These are phyloP conservation scores for Leccinum solheimii DNA, from an alignment of 1,284 basidiomycete species.

Conservation along the genomic window DNA sequence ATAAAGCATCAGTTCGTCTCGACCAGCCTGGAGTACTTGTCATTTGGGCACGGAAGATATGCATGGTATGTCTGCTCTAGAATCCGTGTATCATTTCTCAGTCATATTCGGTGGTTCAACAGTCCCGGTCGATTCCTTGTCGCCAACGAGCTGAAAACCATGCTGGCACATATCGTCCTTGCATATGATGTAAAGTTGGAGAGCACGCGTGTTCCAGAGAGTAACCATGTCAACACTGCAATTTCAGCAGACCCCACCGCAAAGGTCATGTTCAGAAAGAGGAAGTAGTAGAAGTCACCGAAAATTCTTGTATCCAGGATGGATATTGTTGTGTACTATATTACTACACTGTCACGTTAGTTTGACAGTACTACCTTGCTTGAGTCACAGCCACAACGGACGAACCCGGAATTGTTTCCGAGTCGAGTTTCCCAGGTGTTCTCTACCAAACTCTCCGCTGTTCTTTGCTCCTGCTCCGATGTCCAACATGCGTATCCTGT, in stretches of 20 bases:
- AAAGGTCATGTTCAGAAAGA: conserved; percentile 14
- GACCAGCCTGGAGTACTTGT: conserved; percentile 16
- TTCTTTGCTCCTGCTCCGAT: conserved; percentile 2
- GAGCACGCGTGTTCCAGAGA: conserved; percentile 28
- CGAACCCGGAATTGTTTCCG: conserved; percentile 15
- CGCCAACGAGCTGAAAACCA: conserved; percentile 28
- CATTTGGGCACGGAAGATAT: conserved; percentile 21
- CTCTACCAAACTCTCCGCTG: background rate
- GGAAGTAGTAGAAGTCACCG: background rate
- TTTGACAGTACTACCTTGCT: background rate
- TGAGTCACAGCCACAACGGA: conserved; percentile 15
- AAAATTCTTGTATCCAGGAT: background rate
- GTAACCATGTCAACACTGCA: background rate
- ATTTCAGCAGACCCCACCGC: background rate
- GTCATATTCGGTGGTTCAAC: background rate
- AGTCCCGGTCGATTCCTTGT: conserved; percentile 38
- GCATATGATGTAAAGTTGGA: conserved; percentile 32
- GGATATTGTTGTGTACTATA: no score
- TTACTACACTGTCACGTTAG: no score
- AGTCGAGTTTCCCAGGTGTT: conserved; percentile 12
- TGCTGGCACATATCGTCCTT: conserved; percentile 31
- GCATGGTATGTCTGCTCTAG: conserved; percentile 17
- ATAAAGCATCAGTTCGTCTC: conserved; percentile 23
- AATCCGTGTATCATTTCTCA: background rate
- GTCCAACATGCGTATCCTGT: conserved; percentile 47